Base-by-base conservation (phyloP, 768 basidiomycete genomes). In the Sporobolomyces roseus region DNA sequence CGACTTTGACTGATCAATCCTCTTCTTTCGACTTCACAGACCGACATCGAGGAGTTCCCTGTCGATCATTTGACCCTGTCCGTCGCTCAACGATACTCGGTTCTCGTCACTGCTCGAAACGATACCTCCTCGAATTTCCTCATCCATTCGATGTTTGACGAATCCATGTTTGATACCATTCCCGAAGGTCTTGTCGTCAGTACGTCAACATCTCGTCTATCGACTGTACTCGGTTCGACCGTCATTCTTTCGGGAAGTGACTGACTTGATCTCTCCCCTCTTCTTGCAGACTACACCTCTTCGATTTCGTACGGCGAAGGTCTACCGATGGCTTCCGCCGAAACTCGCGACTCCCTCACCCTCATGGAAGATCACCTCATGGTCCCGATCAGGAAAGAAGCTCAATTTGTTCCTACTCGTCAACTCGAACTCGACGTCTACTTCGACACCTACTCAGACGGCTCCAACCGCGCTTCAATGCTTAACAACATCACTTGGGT, bases 61-160 rank as follows among this genome's bases (percentile, higher is more conserved):
- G 86, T 87, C 70, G 88, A 90, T 76, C 78, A 88, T 43, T 75
- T 97, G 56, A 83, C 85, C 49, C 65, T 97, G 64, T 83, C 90
- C 19, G 91, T 88, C 35, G 93, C 93, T 0, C 94, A 98, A 78
- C 86, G 94, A 25, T 96, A 94, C 79, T 93, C 93, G 0, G 82
- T 99, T 46, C 85, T 97, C 36, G 90, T 99, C 60, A 88, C 87
- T 16, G 93, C 94, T 14, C 85, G 88, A 54, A 93, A 93, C 78
- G 89, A 92, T 71, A 88, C 87, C 0, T 80, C 83, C 33, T 81
- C 84, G 27, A 96, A 99, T 81, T 98, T 87, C 87, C 85, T 85
- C 58, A 85, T 99, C 66, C 90, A 92, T 76, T 88, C 89, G 8
- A 90, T 93, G 81, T 90, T 97, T 85, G 90, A 93, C 61, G 52